Base-by-base conservation (phyloP, 2,329 filamentous ascomycete species). In the Didymella pomorum region DNA sequence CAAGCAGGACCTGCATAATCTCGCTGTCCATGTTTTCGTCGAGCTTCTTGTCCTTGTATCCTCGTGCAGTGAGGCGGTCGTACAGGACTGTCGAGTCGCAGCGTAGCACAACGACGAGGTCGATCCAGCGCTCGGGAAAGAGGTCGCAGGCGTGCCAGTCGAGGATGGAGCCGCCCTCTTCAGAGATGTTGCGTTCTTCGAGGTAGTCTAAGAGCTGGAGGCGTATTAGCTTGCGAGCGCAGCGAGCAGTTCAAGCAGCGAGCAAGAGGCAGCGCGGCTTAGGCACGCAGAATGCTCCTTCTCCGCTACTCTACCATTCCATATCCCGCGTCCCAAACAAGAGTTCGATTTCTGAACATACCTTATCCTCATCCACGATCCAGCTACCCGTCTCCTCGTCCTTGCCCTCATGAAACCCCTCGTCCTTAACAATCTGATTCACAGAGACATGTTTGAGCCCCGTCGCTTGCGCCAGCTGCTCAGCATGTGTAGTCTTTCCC, bases 91-190 rank as follows among this genome's bases (percentile, higher is more conserved):
- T 87, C 18, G 92, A 93, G 68, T 95, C 88, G 55, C 91, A 92
- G 44, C 95, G 85, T 63, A 99, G 78, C 54, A 99, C 95, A 5
- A 98, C 90, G 0, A 99, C 93, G 2, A 99, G 85, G 76, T 99
- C 95, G 72, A 99, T 90, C 92, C 93, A 96, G 72, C 90, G 90
- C 74, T 90, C 88, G 2, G 95, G 95, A 73, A 98, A 98, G 21
- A 98, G 80, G 71, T 98, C 95, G 80, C 94, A 98, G 2, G 93
- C 94, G 79, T 99, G 95, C 94, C 95, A 99, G 80, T 99, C 95
- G 72, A 99, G 90, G 68, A 99, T 87, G 77, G 87, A 91, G 20
- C 95, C 95, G 56, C 94, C 94, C 20, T 85, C 79, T 62, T 88
- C 50, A 58, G 65, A 57, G 16, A 77, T 85, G 37, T 91, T 84